These are phyloP conservation scores for Podaxis sp. DNA, from an alignment of 768 basidiomycete species.

Conservation along the genomic window DNA sequence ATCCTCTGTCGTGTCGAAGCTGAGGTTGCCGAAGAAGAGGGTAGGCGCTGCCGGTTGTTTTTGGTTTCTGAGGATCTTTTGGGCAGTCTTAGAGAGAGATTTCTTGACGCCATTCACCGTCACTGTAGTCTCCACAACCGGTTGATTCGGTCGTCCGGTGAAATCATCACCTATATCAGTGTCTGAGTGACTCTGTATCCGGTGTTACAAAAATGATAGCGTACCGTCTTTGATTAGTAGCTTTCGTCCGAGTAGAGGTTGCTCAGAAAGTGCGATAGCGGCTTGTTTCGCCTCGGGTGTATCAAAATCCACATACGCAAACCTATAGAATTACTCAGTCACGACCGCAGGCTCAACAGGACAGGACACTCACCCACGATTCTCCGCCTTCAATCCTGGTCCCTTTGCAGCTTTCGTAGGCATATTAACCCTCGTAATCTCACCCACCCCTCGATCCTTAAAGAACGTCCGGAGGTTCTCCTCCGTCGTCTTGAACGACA, in stretches of 20 bases:
- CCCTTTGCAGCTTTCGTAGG: conserved; percentile 64
- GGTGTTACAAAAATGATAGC: conserved; percentile 15
- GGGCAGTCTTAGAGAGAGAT: conserved; percentile 63
- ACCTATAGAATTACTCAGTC: conserved; percentile 45
- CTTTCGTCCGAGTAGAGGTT: conserved; percentile 77
- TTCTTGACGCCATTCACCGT: conserved; percentile 31
- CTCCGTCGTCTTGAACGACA: conserved; percentile 84
- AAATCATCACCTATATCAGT: conserved; percentile 64
- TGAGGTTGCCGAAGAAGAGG: conserved; percentile 90
- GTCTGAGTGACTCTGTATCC: background rate
- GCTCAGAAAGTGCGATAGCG: conserved; percentile 82
- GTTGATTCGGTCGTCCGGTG: conserved; percentile 58
- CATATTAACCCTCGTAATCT: conserved; percentile 82
- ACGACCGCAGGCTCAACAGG: conserved; percentile 15
- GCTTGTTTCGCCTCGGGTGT: conserved; percentile 67
- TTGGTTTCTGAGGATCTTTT: conserved; percentile 73
- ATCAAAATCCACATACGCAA: conserved; percentile 95
- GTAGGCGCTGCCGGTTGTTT: conserved; percentile 84
- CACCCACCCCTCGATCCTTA: conserved; percentile 52
- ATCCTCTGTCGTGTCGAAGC: conserved; percentile 84
- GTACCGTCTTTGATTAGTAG: conserved; percentile 92
- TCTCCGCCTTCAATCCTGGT: conserved; percentile 57
- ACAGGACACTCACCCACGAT: conserved; percentile 64
- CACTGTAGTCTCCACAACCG: conserved; percentile 33
- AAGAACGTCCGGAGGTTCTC: conserved; percentile 73